Conservation (phyloP, 768 basidiomycete genomes). For the Clitopilus passeckerianus region DNA sequence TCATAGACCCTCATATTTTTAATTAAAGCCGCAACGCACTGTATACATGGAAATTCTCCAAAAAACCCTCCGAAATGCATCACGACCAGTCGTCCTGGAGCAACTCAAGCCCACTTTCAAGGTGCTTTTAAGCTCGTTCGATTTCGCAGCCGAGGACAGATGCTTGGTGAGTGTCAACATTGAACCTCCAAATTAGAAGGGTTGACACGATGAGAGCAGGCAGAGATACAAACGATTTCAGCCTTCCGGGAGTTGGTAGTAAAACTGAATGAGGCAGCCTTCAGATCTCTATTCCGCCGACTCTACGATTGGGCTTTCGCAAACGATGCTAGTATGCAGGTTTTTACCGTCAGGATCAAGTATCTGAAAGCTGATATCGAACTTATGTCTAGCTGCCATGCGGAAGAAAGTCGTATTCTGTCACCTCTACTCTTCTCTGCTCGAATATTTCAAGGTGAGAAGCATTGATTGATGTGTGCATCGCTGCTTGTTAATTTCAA, state of each 20-base stretch:
- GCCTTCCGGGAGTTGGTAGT: conserved; percentile 88
- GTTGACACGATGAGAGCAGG: conserved; percentile 25
- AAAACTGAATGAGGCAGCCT: conserved; percentile 88
- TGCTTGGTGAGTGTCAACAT: conserved; percentile 9
- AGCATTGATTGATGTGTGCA: not conserved
- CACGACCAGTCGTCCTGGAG: conserved; percentile 59
- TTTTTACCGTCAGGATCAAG: not conserved
- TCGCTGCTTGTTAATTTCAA: not conserved
- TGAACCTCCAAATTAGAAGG: not conserved
- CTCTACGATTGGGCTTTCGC: conserved; percentile 94
- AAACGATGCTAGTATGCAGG: conserved; percentile 37
- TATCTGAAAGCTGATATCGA: not conserved
- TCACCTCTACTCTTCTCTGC: conserved; percentile 63
- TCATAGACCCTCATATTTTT: not conserved
- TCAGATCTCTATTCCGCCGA: conserved; percentile 87
- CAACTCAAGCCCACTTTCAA: conserved; percentile 67
- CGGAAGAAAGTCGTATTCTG: conserved; percentile 69
- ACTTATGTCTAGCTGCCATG: conserved; percentile 21
- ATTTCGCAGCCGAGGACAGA: conserved; percentile 32
- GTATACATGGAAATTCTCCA: conserved; percentile 66
- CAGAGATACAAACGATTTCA: conserved; percentile 47
- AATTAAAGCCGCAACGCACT: not conserved
- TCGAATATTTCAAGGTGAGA: conserved; percentile 85
- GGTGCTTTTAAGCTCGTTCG: conserved; percentile 76
- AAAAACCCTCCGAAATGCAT: conserved; percentile 57